Base-by-base conservation (phyloP, 2,329 filamentous ascomycete species). In the Elsinoe arachidis region DNA sequence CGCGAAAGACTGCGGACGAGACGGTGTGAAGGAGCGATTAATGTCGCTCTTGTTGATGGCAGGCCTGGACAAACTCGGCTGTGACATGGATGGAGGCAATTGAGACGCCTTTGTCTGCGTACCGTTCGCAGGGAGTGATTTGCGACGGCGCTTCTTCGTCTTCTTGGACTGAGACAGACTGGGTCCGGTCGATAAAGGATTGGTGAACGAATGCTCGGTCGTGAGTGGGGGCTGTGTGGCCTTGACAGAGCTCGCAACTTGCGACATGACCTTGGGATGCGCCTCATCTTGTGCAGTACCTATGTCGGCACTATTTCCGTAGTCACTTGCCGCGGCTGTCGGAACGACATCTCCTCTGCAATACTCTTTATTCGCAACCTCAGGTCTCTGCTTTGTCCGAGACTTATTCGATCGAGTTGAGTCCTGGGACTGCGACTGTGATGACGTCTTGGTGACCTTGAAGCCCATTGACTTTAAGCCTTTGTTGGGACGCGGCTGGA, bases 361-460 rank as follows among this genome's bases (percentile, higher is more conserved):
- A 30, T 4, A 30, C 26, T 30, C 26, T 9, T 30, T 4, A 5
- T 30, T 9, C 7, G 9, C 26, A 10, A 12, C 15, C 21, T 26
- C 19, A 14, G 9, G 19, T 4, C 26, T 39, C 34, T 5, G 17
- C 30, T 53, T 34, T 15, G 49, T 38, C 12, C 21, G 49, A 11
- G 34, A 39, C 6, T 21, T 17, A 10, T 46, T 23, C 6, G 49
- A 53, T 39, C 38, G 49, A 6, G 34, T 52, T 4, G 47, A 39
- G 35, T 15, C 17, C 49, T 53, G 37, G 6, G 34, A 26, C 34
- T 53, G 49, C 15, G 49, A 53, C 17, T 53, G 49, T 17, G 49
- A 53, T 14, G 49, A 53, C 1, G 54, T 9, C 19, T 56, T 56
- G 33, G 39, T 56, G 12, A 56, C 41, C 37, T 56, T 56, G 54